phyloP scores from a whole-genome alignment of 257 asterid genomes.

The Eustoma russellianum region DNA sequence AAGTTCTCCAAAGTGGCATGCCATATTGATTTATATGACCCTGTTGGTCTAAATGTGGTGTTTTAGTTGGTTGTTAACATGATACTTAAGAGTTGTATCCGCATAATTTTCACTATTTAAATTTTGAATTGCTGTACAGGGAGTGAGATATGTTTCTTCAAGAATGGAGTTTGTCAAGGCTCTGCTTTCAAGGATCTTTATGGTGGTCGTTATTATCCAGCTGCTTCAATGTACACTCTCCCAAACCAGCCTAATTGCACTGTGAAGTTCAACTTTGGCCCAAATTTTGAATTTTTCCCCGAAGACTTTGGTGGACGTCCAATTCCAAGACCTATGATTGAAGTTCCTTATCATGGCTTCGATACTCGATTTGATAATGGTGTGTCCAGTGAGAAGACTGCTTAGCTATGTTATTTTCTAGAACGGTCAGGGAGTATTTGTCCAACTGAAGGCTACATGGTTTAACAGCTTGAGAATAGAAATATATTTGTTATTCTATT shows the following conservation, averaged over 20 bases:
- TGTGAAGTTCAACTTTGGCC: constrained; percentile 94
- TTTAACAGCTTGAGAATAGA: no score
- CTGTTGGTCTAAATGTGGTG: no score
- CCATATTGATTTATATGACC: no score
- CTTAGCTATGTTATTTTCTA: constrained; percentile 22
- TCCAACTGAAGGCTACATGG: constrained; percentile 4
- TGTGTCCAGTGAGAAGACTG: constrained; percentile 53
- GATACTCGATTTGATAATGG: constrained; percentile 78
- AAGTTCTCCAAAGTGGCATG: no score
- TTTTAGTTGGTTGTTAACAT: no score
- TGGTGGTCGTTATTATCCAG: constrained; percentile 94
- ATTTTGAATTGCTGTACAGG: constrained; percentile 35
- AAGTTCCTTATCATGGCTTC: constrained; percentile 78
- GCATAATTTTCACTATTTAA: no score
- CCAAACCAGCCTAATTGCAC: constrained; percentile 86
- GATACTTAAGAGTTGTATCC: no score
- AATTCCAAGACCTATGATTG: constrained; percentile 75
- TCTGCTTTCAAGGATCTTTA: constrained; percentile 71
- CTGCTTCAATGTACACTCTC: constrained; percentile 97
- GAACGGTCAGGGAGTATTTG: constrained; percentile 7
- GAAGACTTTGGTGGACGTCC: constrained; percentile 68
- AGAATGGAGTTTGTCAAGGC: constrained; percentile 83
- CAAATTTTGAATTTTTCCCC: constrained; percentile 73
- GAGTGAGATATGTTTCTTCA: constrained; percentile 87
- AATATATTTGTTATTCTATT: no score